Base-by-base conservation (phyloP, 2,329 filamentous ascomycete genomes). In the Microcyclosporella mali region DNA sequence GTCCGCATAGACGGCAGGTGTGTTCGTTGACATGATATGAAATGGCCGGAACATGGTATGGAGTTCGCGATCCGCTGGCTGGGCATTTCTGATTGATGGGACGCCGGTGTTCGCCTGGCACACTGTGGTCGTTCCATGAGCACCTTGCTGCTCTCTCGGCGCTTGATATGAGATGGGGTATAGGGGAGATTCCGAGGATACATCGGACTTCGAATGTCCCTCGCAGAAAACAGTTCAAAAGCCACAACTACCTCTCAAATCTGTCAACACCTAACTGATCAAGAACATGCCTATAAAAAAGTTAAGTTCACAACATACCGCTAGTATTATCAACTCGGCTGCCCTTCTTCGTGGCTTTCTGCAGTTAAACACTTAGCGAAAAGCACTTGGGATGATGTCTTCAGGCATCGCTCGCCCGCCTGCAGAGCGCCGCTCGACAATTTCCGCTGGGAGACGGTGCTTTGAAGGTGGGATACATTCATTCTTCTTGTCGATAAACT, bases 311-410 rank as follows among this genome's bases (percentile, higher is more conserved):
- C 6, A 17, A 18, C 10, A 14, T 25, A 39, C 28, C 37, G 37
- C 37, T 39, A 39, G 37, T 4, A 32, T 81, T 88, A 94, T 94
- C 87, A 84, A 85, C 86, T 82, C 81, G 79, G 82, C 75, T 78
- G 82, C 79, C 84, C 74, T 59, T 61, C 52, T 50, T 58, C 52
- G 83, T 87, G 85, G 82, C 80, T 84, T 76, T 57, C 57, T 79
- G 79, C 80, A 87, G 88, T 83, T 95, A 95, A 81, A 94, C 85
- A 81, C 80, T 78, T 89, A 79, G 88, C 88, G 85, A 75, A 95
- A 75, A 95, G 68, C 59, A 75, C 92, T 69, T 61, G 64, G 21
- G 29, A 11, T 18, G 25, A 27, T 76, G 70, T 77, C 69, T 52
- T 58, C 32, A 49, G 35, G 25, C 28, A 31, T 33, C 25, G 40